Base-by-base conservation (phyloP, 345 rosid genomes). In the Hirschfeldia incana region DNA sequence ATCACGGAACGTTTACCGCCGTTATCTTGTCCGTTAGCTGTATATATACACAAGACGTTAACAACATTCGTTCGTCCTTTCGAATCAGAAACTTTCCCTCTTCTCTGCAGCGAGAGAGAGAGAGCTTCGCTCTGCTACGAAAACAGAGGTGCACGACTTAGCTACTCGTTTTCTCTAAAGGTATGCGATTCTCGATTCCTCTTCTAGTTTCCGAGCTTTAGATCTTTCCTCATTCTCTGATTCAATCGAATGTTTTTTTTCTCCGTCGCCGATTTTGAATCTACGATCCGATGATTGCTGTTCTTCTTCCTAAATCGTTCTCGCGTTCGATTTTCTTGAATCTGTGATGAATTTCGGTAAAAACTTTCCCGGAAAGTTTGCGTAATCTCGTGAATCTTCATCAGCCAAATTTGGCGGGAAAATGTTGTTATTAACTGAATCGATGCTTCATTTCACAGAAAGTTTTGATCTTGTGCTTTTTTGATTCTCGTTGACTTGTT, bases 371-470 rank as follows among this genome's bases (percentile, higher is more conserved):
- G 65, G 53, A 5, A 42, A 73, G 9, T 61, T 26, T 59, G 58
- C 34, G 4, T n/a, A 10, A 1, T 73, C 46, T 60, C 58, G 16
- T 49, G 60, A 73, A 60, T 73, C 62, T 5, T 10, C 21, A 6
- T 59, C 34, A 21, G 27, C 55, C 46, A 49, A 46, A 49, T 74
- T 73, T 79, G 82, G 82, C 82, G 82, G 65, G 74, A 68, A 78
- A 79, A 66, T 78, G 27, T 32, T 39, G 13, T 36, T 37, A 30
- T 57, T n/a, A 51, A 5, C 12, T 36, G 21, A 27, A 12, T 53
- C 69, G 46, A 55, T 53, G 13, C 65, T 53, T 32, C 5, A 7
- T 13, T 13, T 67, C 37, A 26, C 37, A 17, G 21, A 27, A 27
- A 4, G 33, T 1, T 11, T 70, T 21, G 3, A 37, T 8, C 4